phyloP scores from a whole-genome alignment of 331 rosid genomes.

The Phaseolus coccineus region DNA sequence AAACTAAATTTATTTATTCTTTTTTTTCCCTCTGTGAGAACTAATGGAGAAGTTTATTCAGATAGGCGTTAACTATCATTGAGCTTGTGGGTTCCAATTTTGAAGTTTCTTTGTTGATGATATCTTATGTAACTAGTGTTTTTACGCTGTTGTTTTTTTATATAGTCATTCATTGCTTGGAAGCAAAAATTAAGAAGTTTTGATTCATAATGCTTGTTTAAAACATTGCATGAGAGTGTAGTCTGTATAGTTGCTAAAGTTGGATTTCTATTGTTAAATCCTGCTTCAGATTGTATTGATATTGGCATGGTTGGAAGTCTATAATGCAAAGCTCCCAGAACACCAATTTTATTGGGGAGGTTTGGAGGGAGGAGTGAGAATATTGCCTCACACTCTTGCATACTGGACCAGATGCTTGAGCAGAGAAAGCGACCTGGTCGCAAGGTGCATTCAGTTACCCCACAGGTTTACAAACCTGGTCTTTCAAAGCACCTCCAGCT shows the following conservation, averaged over 20 bases:
- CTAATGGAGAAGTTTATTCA: too few relatives aligned
- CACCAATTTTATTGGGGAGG: constrained; percentile 52
- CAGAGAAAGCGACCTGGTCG: constrained; percentile 90
- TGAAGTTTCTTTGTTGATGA: too few relatives aligned
- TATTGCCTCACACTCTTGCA: constrained; percentile 88
- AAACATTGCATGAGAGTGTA: constrained; percentile 1
- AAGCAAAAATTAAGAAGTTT: constrained; percentile 32
- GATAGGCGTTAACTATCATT: not conserved
- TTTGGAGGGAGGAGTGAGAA: constrained; percentile 54
- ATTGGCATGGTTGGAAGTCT: constrained; percentile 62
- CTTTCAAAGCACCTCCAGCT: constrained; percentile 57
- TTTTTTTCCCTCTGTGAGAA: too few relatives aligned
- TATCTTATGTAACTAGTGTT: too few relatives aligned
- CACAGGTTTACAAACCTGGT: constrained; percentile 76
- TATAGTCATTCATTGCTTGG: constrained; percentile 20
- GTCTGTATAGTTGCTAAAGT: constrained; percentile 14
- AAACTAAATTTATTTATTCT: too few relatives aligned
- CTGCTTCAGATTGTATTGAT: constrained; percentile 76
- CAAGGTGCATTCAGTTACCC: constrained; percentile 86
- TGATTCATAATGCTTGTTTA: constrained; percentile 18
- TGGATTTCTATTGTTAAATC: constrained; percentile 43
- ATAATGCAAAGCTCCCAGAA: constrained; percentile 59
- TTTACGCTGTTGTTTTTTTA: not conserved
- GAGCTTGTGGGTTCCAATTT: constrained; percentile 28
- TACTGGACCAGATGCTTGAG: constrained; percentile 92